Evolutionary conservation across 305 asterid genomes (phyloP).

Genomic region (Rubia balearica): DNA sequence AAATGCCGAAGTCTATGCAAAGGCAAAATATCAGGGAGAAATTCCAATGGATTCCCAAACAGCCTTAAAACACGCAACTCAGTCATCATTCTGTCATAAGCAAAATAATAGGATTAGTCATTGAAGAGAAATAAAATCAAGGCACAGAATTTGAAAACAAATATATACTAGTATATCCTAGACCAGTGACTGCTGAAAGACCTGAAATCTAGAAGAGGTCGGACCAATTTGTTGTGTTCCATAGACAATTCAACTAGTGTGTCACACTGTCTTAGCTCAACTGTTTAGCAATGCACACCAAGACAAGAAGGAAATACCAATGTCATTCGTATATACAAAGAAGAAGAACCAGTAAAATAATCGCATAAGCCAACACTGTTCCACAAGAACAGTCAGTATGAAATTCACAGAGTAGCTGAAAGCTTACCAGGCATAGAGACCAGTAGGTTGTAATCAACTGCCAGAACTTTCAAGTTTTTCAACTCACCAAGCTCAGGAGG

Average conservation of each 20-base stretch:
- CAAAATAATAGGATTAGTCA: slow-evolving; percentile 39
- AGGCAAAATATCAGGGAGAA: slow-evolving; percentile 94
- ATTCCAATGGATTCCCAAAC: slow-evolving; percentile 95
- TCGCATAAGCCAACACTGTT: background rate
- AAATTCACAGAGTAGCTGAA: background rate
- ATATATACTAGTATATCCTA: background rate
- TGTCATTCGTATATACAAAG: slow-evolving; percentile 14
- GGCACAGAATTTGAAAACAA: background rate
- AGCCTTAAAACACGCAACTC: slow-evolving; percentile 84
- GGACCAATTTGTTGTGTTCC: slow-evolving; percentile 98
- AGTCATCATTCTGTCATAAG: slow-evolving; percentile 80
- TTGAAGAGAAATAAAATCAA: slow-evolving; percentile 18
- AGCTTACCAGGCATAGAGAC: slow-evolving; percentile 89
- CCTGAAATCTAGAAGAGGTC: slow-evolving; percentile 99
- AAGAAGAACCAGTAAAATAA: slow-evolving; percentile 14
- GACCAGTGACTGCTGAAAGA: slow-evolving; percentile 32
- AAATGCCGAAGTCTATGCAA: slow-evolving; percentile 84
- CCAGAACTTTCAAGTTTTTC: slow-evolving; percentile 86
- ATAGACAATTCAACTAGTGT: slow-evolving; percentile 88
- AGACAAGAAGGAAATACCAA: slow-evolving; percentile 11
- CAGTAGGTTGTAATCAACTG: slow-evolving; percentile 81
- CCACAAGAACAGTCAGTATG: background rate
- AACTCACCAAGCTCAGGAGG: slow-evolving; percentile 95
- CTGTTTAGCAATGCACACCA: slow-evolving; percentile 34
- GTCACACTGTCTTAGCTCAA: slow-evolving; percentile 79